Conservation (phyloP, 78 protist genomes). For the Chrysochromulina parva region DNA sequence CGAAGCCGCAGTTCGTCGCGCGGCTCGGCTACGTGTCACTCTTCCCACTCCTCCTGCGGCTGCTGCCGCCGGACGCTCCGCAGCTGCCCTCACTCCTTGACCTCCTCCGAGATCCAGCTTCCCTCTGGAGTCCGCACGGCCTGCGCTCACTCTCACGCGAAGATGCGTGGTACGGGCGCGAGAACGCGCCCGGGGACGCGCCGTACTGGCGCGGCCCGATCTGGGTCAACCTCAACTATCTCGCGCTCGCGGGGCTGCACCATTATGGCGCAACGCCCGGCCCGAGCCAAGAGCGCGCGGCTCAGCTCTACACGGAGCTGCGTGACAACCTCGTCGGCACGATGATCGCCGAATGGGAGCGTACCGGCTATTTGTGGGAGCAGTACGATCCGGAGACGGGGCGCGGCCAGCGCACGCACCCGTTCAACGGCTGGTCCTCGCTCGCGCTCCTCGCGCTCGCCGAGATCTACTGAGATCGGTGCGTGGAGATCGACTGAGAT, state of each 20-base stretch:
- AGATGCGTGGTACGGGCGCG: slow-evolving; percentile 66
- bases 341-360: slow-evolving; percentile 21
- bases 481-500: no score
- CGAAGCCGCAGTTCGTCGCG: neutral
- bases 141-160: slow-evolving; percentile 54
- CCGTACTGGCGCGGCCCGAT: slow-evolving; percentile 92
- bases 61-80: slow-evolving; percentile 6
- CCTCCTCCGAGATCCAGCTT: slow-evolving; percentile 40
- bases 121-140: slow-evolving; percentile 63
- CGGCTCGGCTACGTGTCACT: slow-evolving; percentile 76
- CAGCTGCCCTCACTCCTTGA: neutral
- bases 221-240: slow-evolving; percentile 94
- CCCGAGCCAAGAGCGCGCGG: neutral
- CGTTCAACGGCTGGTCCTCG: slow-evolving; percentile 94
- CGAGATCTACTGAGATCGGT: slow-evolving; percentile 35
- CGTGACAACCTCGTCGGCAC: slow-evolving; percentile 52
- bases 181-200: slow-evolving; percentile 47
- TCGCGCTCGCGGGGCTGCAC: slow-evolving; percentile 60
- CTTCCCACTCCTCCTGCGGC: slow-evolving; percentile 78
- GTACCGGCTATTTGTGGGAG: slow-evolving; percentile 88
- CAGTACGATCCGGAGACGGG: slow-evolving; percentile 82
- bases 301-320: slow-evolving; percentile 37
- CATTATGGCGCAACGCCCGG: neutral
- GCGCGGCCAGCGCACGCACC: slow-evolving; percentile 75
- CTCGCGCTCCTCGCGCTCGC: slow-evolving; percentile 64